Evolutionary conservation across 2,329 filamentous ascomycete genomes (phyloP).

Genomic region (Diaporthe aspalathi): DNA sequence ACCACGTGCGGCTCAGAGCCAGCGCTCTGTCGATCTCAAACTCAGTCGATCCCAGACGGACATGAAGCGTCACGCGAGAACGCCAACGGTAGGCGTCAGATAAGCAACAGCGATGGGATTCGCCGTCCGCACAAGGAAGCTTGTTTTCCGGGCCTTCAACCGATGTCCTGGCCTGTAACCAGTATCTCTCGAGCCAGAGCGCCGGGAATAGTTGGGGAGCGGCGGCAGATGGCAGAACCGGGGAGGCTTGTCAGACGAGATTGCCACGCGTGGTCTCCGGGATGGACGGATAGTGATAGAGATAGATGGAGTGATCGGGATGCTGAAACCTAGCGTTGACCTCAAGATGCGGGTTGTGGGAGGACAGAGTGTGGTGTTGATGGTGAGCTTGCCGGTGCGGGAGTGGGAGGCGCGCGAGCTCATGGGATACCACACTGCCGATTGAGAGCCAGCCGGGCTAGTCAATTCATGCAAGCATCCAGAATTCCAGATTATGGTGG

Average conservation of each 20-base stretch:
- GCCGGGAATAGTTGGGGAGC: conserved; percentile 5
- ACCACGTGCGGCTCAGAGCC: conserved; percentile 15
- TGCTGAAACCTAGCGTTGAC: conserved; percentile 30
- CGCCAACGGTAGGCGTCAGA: conserved; percentile 31
- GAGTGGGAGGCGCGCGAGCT: conserved; percentile 29
- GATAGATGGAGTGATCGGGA: background rate
- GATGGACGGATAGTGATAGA: conserved; percentile 8
- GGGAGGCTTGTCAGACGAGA: conserved; percentile 14
- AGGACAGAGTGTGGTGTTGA: conserved; percentile 1
- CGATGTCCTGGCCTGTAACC: conserved; percentile 23
- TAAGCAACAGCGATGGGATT: conserved; percentile 41
- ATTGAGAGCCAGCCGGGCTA: conserved; percentile 4
- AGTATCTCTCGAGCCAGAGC: conserved; percentile 24
- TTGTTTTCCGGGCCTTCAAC: conserved; percentile 31
- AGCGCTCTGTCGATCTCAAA: conserved; percentile 39
- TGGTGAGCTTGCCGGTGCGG: conserved; percentile 6
- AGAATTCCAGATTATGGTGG: conserved; percentile 17
- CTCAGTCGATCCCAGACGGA: conserved; percentile 41
- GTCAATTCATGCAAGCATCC: conserved; percentile 27
- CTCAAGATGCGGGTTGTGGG: conserved; percentile 9
- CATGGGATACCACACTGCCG: conserved; percentile 17
- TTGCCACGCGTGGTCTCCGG: conserved; percentile 10
- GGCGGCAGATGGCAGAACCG: conserved; percentile 10
- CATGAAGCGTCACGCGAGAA: conserved; percentile 41
- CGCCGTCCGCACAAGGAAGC: conserved; percentile 31